Conservation (phyloP, 1,139 yeast genomes). For the Yamadazyma friedrichii region DNA sequence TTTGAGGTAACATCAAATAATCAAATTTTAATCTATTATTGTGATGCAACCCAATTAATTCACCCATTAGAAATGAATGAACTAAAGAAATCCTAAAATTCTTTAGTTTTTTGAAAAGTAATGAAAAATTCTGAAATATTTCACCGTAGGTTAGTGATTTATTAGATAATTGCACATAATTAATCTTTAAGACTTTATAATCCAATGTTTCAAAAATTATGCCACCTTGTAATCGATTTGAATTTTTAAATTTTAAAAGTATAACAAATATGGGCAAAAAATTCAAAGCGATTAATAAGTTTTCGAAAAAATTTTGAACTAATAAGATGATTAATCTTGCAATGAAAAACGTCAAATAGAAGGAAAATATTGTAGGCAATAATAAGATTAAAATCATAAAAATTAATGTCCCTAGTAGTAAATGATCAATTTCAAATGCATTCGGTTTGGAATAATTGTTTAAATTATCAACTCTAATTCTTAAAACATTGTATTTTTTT, state of each 20-base stretch:
- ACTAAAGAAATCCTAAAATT: constrained; percentile 29
- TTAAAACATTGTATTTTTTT: constrained; percentile 76
- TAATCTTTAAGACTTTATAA: constrained; percentile 13
- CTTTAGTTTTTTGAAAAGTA: constrained; percentile 31
- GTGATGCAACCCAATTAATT: constrained; percentile 28
- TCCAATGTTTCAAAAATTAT: constrained; percentile 40
- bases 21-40: constrained; percentile 33
- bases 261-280: constrained; percentile 87
- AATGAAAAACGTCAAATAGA: constrained; percentile 71
- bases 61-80: constrained; percentile 31
- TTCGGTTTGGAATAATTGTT: constrained; percentile 48
- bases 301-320: constrained; percentile 55
- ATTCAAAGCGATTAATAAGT: constrained; percentile 63
- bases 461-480: constrained; percentile 74
- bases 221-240: constrained; percentile 90
- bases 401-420: constrained; percentile 81
- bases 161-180: constrained; percentile 33
- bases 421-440: constrained; percentile 76
- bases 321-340: constrained; percentile 54
- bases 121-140: constrained; percentile 35
- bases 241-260: constrained; percentile 75
- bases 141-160: constrained; percentile 39
- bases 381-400: constrained; percentile 78
- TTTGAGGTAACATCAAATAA: constrained; percentile 44
- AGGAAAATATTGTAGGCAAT: constrained; percentile 84